phyloP scores from a whole-genome alignment of 345 rosid species.

The Syzygium aqueum region DNA sequence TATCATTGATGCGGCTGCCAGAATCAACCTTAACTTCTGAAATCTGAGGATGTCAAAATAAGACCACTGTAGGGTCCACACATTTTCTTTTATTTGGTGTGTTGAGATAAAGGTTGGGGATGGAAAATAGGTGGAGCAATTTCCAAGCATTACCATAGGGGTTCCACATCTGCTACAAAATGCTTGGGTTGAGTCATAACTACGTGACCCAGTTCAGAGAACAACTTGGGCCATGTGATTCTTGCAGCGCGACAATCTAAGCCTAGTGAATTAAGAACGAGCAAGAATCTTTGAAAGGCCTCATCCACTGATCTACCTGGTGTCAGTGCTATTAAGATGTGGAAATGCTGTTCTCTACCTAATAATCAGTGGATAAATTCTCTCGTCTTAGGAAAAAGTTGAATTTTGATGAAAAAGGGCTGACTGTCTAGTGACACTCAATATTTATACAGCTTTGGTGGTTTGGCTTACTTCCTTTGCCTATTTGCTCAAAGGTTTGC shows the following conservation, averaged over 20 bases:
- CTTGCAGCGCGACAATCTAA: not conserved
- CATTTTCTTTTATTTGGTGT: not conserved
- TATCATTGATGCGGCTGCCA: not conserved
- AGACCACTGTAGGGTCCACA: not conserved
- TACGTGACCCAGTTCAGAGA: not conserved
- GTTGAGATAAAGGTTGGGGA: not conserved
- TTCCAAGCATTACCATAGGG: not conserved
- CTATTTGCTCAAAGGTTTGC: not conserved
- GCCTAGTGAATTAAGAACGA: not conserved
- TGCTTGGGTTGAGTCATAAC: not conserved
- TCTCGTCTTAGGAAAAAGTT: not conserved
- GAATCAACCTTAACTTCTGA: not conserved
- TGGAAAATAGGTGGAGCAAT: not conserved
- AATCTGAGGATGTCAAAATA: not conserved
- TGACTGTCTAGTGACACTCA: not conserved
- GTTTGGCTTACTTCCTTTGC: not conserved
- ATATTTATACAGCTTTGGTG: not conserved
- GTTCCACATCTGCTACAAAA: not conserved
- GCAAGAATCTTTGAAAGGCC: not conserved
- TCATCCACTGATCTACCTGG: not conserved
- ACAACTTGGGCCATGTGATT: not conserved
- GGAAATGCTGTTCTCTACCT: not conserved
- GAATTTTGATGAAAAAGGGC: not conserved
- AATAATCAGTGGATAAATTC: not conserved
- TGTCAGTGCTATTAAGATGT: not conserved